phyloP scores from a whole-genome alignment of 164 flowering plant genomes.

The Paratinospora sagittata region DNA sequence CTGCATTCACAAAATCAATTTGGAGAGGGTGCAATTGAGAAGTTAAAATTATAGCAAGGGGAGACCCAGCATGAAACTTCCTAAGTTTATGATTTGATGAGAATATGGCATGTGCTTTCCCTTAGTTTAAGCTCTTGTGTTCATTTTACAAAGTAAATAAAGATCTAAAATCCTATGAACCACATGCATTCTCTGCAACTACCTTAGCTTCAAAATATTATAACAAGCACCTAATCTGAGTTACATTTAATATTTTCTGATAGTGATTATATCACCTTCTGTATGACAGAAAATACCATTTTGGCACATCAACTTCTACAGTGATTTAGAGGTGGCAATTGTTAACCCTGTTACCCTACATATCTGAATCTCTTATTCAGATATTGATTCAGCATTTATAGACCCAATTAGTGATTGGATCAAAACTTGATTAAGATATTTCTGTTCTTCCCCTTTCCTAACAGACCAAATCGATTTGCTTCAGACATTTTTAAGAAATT shows the following conservation, averaged over 20 bases:
- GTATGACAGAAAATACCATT: not conserved
- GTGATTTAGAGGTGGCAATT: slow-evolving; percentile 1
- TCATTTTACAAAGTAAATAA: not conserved
- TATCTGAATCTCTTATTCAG: not conserved
- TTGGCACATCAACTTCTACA: not conserved
- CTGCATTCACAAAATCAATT: too few species aligned
- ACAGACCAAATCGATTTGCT: slow-evolving; percentile 1
- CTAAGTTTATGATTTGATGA: not conserved
- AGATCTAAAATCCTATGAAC: not conserved
- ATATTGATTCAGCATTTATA: not conserved
- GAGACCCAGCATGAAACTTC: too few species aligned
- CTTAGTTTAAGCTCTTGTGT: not conserved
- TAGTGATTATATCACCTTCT: not conserved
- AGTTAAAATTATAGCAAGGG: too few species aligned
- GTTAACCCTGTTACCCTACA: not conserved
- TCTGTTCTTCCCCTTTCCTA: too few species aligned
- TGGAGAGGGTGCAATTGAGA: too few species aligned
- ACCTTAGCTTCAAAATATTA: not conserved
- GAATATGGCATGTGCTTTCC: not conserved
- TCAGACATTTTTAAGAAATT: not conserved
- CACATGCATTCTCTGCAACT: not conserved
- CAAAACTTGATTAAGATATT: too few species aligned
- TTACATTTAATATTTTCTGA: too few species aligned
- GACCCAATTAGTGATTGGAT: too few species aligned
- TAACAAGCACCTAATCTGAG: not conserved